phyloP scores from a whole-genome alignment of 2,329 filamentous ascomycete species.

The Penicillium sp. region DNA sequence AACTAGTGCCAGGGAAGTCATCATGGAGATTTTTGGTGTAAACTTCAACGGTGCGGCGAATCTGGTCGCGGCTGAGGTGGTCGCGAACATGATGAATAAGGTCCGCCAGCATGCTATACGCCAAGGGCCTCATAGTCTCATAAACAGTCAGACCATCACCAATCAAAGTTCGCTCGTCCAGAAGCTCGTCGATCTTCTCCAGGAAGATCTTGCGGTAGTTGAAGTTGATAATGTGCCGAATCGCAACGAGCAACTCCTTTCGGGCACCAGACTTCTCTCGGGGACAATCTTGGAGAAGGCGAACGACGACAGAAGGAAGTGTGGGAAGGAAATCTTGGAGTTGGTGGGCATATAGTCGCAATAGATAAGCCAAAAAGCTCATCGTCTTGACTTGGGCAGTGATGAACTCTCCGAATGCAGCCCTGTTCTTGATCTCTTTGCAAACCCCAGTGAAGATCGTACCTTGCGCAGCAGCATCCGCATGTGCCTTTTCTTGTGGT shows the following conservation, averaged over 20 bases:
- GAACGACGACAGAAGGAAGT: slow-evolving; percentile 83
- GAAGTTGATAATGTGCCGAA: slow-evolving; percentile 98
- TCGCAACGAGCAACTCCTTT: slow-evolving; percentile 93
- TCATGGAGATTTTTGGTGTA: slow-evolving; percentile 96
- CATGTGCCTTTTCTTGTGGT: slow-evolving; percentile 87
- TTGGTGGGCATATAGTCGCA: slow-evolving; percentile 81
- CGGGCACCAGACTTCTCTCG: slow-evolving; percentile 88
- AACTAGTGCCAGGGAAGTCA: slow-evolving; percentile 93
- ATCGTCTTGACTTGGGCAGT: slow-evolving; percentile 98
- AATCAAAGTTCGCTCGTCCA: slow-evolving; percentile 90
- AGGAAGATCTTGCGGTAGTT: slow-evolving; percentile 95
- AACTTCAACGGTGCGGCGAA: slow-evolving; percentile 90
- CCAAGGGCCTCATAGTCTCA: slow-evolving; percentile 89
- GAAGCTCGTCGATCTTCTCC: slow-evolving; percentile 85
- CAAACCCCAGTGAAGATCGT: slow-evolving; percentile 90
- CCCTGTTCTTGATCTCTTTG: slow-evolving; percentile 85
- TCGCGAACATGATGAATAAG: slow-evolving; percentile 96
- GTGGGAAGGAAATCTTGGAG: slow-evolving; percentile 81
- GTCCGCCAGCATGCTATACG: slow-evolving; percentile 97
- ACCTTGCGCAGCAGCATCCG: slow-evolving; percentile 71
- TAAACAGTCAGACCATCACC: slow-evolving; percentile 95
- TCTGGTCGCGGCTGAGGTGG: slow-evolving; percentile 80
- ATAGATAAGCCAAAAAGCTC: slow-evolving; percentile 92
- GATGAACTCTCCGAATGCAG: slow-evolving; percentile 94
- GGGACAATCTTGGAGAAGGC: slow-evolving; percentile 87